phyloP scores from a whole-genome alignment of 2,329 filamentous ascomycete species.

The Cladophialophora carrionii region DNA sequence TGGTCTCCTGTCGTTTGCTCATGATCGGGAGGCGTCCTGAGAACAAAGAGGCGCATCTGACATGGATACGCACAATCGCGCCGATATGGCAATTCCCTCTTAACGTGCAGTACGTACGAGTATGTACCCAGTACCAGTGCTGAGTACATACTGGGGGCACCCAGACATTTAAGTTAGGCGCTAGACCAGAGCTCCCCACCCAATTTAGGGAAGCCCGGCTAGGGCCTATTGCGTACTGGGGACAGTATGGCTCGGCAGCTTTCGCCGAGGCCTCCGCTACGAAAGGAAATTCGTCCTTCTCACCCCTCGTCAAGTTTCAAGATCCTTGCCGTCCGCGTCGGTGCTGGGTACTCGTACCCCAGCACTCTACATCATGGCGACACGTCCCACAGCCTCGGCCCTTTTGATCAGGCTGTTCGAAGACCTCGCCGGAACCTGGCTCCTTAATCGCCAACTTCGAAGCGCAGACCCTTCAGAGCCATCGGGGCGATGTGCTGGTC shows the following conservation, averaged over 20 bases:
- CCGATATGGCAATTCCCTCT: neutral
- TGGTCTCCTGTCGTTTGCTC: neutral
- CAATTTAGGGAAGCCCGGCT: neutral
- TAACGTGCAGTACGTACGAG: neutral
- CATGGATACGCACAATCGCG: neutral
- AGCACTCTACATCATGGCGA: neutral
- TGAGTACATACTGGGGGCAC: neutral
- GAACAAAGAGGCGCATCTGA: neutral
- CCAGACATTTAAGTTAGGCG: neutral
- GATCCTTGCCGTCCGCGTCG: neutral
- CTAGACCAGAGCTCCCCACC: neutral
- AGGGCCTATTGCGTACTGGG: too few relatives aligned
- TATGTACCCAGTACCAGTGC: too few relatives aligned
- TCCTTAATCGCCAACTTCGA: constrained; percentile 46
- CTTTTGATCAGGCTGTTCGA: constrained; percentile 28
- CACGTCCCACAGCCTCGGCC: constrained; percentile 5
- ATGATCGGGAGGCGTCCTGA: neutral
- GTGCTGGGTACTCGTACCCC: neutral
- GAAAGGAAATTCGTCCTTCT: neutral
- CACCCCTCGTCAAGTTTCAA: neutral
- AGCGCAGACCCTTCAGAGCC: constrained; percentile 49
- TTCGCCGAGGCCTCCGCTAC: neutral
- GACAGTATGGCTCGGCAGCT: neutral
- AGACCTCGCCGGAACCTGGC: constrained; percentile 42
- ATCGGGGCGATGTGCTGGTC: constrained; percentile 48